A percentile compares a stretch with the other conserved stretches of the same genome.
Conservation (phyloP, 2,329 filamentous ascomycete species). For the Orbilia javanica region DNA sequence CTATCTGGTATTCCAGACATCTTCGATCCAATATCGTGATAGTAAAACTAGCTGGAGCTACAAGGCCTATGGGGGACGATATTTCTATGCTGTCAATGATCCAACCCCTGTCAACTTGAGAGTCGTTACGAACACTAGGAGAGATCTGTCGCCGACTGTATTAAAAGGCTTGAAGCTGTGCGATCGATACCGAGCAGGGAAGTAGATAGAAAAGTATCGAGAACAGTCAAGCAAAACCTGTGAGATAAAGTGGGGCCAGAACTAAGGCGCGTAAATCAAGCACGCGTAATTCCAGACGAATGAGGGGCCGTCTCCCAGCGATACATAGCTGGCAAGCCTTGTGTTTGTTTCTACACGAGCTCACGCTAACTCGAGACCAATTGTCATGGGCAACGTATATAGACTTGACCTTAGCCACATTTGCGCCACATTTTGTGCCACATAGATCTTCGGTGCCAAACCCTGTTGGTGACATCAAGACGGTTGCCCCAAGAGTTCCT, state of each 20-base stretch:
- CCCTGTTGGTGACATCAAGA: conserved; percentile 13
- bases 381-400: conserved; percentile 57
- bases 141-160: neutral
- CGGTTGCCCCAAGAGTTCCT: neutral
- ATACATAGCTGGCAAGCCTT: neutral
- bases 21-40: neutral
- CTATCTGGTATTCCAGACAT: conserved; percentile 52
- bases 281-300: neutral
- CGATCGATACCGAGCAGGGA: neutral
- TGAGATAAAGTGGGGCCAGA: neutral
- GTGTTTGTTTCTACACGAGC: conserved; percentile 17
- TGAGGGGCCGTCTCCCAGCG: neutral
- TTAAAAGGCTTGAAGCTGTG: neutral
- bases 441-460: neutral
- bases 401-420: conserved; percentile 6
- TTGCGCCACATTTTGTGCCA: conserved; percentile 2
- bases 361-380: conserved; percentile 8
- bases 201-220: neutral
- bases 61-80: neutral
- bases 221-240: neutral
- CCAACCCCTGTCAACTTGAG: neutral
- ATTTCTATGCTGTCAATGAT: neutral
- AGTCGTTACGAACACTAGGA: neutral
- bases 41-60: neutral
- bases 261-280: conserved; percentile 11